phyloP scores from a whole-genome alignment of 768 basidiomycete genomes.

The Amanita brunnescens region DNA sequence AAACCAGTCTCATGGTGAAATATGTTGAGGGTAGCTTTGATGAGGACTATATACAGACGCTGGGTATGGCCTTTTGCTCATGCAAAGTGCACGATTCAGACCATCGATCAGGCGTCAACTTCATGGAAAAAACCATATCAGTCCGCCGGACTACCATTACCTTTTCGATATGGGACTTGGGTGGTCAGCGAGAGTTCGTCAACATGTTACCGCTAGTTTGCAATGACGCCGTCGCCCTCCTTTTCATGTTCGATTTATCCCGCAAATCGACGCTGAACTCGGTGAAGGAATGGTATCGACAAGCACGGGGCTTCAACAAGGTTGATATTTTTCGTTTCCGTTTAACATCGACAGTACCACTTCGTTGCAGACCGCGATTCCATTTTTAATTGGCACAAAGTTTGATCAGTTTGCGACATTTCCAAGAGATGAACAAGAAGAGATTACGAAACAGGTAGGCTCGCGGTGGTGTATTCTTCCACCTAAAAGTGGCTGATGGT shows the following conservation, averaged over 20 bases:
- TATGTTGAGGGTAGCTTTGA: slow-evolving; percentile 99
- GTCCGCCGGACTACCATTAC: slow-evolving; percentile 98
- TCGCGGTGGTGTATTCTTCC: background rate
- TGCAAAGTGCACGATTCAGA: slow-evolving; percentile 2
- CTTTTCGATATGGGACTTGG: slow-evolving; percentile 98
- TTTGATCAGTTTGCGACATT: slow-evolving; percentile 96
- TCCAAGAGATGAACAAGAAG: slow-evolving; percentile 96
- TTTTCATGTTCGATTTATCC: slow-evolving; percentile 99
- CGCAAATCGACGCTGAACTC: slow-evolving; percentile 97
- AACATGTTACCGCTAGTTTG: slow-evolving; percentile 98
- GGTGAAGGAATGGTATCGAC: slow-evolving; percentile 99
- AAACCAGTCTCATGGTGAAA: slow-evolving; percentile 99
- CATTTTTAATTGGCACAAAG: slow-evolving; percentile 97
- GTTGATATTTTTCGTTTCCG: slow-evolving; percentile 31
- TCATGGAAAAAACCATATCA: slow-evolving; percentile 99
- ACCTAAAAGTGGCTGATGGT: slow-evolving; percentile 7
- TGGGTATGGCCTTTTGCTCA: slow-evolving; percentile 49
- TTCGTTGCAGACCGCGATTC: slow-evolving; percentile 82
- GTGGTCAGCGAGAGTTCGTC: slow-evolving; percentile 97
- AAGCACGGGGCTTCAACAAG: slow-evolving; percentile 98
- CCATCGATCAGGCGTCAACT: slow-evolving; percentile 74
- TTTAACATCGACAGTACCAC: background rate
- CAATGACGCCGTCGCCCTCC: slow-evolving; percentile 98
- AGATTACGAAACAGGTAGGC: slow-evolving; percentile 92
- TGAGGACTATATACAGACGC: slow-evolving; percentile 99